Conservation (phyloP, 768 basidiomycete genomes). For the Mycena leptocephala region DNA sequence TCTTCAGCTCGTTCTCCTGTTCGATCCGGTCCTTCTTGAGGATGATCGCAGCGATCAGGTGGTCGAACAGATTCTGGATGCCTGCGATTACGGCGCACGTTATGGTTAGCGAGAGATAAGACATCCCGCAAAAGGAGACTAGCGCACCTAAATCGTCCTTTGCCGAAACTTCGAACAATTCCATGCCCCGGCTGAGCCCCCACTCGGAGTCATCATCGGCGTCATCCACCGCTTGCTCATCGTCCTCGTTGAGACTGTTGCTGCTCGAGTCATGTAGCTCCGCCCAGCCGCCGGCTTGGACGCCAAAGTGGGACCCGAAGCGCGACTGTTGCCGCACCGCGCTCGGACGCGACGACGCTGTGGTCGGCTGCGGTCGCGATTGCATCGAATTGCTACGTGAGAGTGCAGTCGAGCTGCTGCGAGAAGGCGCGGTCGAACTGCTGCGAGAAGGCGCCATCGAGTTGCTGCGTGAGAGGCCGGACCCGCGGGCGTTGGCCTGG, state of each 20-base stretch:
- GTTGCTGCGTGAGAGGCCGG: conserved; percentile 57
- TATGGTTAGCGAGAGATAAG: conserved; percentile 11
- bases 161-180: conserved; percentile 92
- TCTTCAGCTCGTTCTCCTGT: conserved; percentile 83
- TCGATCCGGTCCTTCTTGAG: conserved; percentile 85
- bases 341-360: conserved; percentile 62
- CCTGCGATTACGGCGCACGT: conserved; percentile 61
- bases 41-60: conserved; percentile 87
- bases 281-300: conserved; percentile 64
- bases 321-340: conserved; percentile 72
- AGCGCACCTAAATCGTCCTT: conserved; percentile 87
- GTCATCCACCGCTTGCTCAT: conserved; percentile 69
- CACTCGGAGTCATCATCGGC: conserved; percentile 73
- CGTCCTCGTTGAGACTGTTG: conserved; percentile 78
- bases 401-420: conserved; percentile 63
- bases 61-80: conserved; percentile 84
- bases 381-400: conserved; percentile 56
- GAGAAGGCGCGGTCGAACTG: conserved; percentile 32
- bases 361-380: conserved; percentile 61
- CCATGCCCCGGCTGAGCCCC: conserved; percentile 88
- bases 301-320: conserved; percentile 72
- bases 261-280: conserved; percentile 74
- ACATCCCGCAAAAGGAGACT: conserved; percentile 32
- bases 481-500: conserved; percentile 52
- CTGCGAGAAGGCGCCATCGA: conserved; percentile 48